Base-by-base conservation (phyloP, 2,329 filamentous ascomycete genomes). In the Talaromyces sp. region DNA sequence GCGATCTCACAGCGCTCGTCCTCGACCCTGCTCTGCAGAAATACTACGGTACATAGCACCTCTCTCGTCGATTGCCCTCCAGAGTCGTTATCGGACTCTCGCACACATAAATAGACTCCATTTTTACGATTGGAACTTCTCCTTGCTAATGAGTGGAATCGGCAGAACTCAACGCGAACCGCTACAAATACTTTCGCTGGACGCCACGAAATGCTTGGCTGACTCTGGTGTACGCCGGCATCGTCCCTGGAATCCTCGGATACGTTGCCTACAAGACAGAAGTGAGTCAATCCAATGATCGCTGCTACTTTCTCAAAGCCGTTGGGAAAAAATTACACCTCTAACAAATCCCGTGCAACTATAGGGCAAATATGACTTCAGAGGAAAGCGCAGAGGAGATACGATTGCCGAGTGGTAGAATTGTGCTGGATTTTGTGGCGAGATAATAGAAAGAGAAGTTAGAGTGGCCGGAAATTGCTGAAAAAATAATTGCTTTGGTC, bases 111-210 rank as follows among this genome's bases (percentile, higher is more conserved):
- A n/a, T n/a, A n/a, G 6, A 38, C 4, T 21, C 9, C 41, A 52
- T 43, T 13, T 4, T 55, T 13, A 38, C 9, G 19, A 4, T 13
- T 9, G 24, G 11, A 3, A 1, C 24, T 46, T 46, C 5, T 19
- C 11, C 43, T 21, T 21, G 11, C 21, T 50, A 24, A 24, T 46
- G 19, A 24, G 19, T 24, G 24, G 19, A 19, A 13, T 3, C 11
- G 13, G 14, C 70, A 96, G 93, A 89, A 75, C 90, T 97, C 86
- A 86, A 84, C 71, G 81, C 84, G 71, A 91, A 90, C 81, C 89
- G 95, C 67, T 89, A 93, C 85, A 91, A 91, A 80, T 96, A 91
- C 85, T 99, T 98, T 85, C 86, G 91, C 77, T 98, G 91, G 91
- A 98, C 89, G 38, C 84, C 86, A 57, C 84, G 89, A 71, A 96